Evolutionary conservation across 2,329 filamentous ascomycete genomes (phyloP).

Genomic region (Tolypocladium capitatum): DNA sequence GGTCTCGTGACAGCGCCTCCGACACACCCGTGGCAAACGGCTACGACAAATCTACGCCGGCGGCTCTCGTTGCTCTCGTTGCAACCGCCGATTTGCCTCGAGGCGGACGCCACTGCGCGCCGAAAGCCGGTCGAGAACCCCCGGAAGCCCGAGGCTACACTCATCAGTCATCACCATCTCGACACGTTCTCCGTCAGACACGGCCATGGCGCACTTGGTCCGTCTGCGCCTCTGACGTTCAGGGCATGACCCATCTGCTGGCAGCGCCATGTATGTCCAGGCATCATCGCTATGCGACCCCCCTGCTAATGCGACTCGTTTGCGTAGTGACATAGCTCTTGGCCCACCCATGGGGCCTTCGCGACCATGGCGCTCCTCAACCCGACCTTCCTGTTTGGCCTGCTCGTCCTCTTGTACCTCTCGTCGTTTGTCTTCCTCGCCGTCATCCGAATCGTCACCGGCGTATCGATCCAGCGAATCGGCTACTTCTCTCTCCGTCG

Average conservation of each 20-base stretch:
- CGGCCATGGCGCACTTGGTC: not conserved
- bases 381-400: slow-evolving; percentile 74
- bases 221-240: not conserved
- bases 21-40: not conserved
- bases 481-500: slow-evolving; percentile 86
- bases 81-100: not conserved
- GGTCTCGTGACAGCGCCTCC: not conserved
- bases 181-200: not conserved
- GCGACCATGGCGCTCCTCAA: slow-evolving; percentile 49
- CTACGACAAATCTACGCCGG: not conserved
- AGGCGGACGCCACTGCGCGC: not conserved
- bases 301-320: not conserved
- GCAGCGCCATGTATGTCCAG: not conserved
- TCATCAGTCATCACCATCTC: not conserved
- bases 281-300: not conserved
- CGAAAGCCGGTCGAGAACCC: not conserved
- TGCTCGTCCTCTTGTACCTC: slow-evolving; percentile 76
- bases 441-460: slow-evolving; percentile 80
- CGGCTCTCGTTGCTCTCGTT: not conserved
- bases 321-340: slow-evolving; percentile 1
- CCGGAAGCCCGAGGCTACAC: not conserved
- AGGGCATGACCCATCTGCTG: not conserved
- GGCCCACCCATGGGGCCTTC: not conserved
- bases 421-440: slow-evolving; percentile 89
- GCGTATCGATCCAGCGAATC: slow-evolving; percentile 88